These are phyloP conservation scores for Polytrichum formosum DNA, from an alignment of 225 moss, liverwort and hornwort genomes.

Conservation along the genomic window DNA sequence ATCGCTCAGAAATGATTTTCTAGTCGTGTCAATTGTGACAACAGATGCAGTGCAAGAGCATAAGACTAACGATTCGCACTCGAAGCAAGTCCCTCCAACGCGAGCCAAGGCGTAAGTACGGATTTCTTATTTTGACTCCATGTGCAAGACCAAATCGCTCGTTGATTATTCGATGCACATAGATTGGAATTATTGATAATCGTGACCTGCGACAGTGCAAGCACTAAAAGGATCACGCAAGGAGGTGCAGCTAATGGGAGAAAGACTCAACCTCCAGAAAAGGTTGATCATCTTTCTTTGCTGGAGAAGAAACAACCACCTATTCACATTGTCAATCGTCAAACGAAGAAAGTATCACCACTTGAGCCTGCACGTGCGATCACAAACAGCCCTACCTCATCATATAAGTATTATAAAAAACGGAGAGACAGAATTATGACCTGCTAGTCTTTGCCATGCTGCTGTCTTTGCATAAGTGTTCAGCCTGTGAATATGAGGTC, in stretches of 20 bases:
- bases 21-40: not conserved
- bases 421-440: not conserved
- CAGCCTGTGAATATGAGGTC: no score
- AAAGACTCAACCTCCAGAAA: no score
- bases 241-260: slow-evolving; percentile 8
- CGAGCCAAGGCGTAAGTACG: slow-evolving; percentile 3
- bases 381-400: not conserved
- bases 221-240: slow-evolving; percentile 16
- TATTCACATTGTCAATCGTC: slow-evolving; percentile 37
- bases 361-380: slow-evolving; percentile 30
- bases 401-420: not conserved
- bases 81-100: not conserved
- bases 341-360: slow-evolving; percentile 45
- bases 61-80: not conserved
- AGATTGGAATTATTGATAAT: not conserved
- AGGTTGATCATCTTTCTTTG: slow-evolving; percentile 10
- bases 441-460: no score
- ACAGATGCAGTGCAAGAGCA: not conserved
- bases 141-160: not conserved
- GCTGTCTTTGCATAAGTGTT: no score
- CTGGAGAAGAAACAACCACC: slow-evolving; percentile 23
- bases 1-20: no score
- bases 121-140: not conserved
- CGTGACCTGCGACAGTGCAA: slow-evolving; percentile 18
- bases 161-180: not conserved